Base-by-base conservation (phyloP, 2,329 filamentous ascomycete species). In the Dactylellina sp. region DNA sequence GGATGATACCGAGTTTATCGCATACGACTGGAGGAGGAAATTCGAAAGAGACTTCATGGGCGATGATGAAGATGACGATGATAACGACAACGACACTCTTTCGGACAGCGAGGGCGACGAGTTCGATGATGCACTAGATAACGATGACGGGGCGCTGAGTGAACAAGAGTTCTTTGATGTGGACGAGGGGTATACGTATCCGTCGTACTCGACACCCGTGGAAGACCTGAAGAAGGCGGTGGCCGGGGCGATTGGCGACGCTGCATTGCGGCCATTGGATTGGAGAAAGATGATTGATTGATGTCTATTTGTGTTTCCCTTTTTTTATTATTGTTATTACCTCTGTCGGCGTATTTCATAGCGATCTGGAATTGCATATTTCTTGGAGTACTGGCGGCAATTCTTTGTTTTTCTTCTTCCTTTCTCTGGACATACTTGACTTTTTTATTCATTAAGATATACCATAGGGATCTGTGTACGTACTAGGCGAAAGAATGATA, bases 201-300 rank as follows among this genome's bases (percentile, higher is more conserved):
- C 47, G 64, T 20, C 55, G 14, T 70, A 53, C 20, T 70, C 47
- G 64, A 28, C 35, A 12, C 35, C n/a, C 2, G 39, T 70, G 2
- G 49, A 70, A 2, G 47, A 56, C 14, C 12, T 61, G 12, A 39
- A 55, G n/a, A 60, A 12, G n/a, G 64, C 55, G 20, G 47, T 70
- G 1, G 25, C 14, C n/a, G 35, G 25, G 35, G 63, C 55, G 0
- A 24, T 70, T 3, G 46, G 25, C 1, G 56, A 62, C 7, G 46
- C 42, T 7, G 64, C 56, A 6, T 42, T 40, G n/a, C 40, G 28
- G 28, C 56, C 55, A 20, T 28, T 22, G 20, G 63, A 53, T 60
- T 60, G 55, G 63, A 53, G 37, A 16, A 60, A 55, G n/a, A 24
- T 53, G 18, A 32, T 55, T 3, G 49, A 56, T 65, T 65, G 42